Base-by-base conservation (phyloP, 2,329 filamentous ascomycete genomes). In the Colletotrichum sp. region DNA sequence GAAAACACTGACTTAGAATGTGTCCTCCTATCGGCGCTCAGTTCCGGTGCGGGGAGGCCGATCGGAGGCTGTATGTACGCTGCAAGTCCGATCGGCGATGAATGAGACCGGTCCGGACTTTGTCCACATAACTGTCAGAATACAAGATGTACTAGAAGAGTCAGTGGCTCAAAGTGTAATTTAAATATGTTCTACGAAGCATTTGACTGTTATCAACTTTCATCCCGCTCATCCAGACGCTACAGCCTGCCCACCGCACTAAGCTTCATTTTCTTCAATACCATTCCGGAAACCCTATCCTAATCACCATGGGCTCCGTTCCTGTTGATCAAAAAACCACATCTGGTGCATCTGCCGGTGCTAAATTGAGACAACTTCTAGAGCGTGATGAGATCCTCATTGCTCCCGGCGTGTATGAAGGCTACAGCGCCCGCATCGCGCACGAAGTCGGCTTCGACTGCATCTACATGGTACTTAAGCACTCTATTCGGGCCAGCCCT, bases 121-220 rank as follows among this genome's bases (percentile, higher is more conserved):
- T 13, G 2, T 48, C 10, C 1, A 48, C 10, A 2, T 48, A 48
- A 21, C 43, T 4, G 10, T 4, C n/a, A 21, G 10, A 13, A 13
- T 21, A 13, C 6, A 21, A 52, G 10, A 13, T 1, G 10, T 3
- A 21, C n/a, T 21, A 5, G 0, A 13, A 13, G 10, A 21, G 1
- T 52, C 10, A 8, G 2, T 52, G 10, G 10, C 43, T 52, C 43
- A 21, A 8, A 0, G 6, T 52, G 3, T 21, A 7, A 0, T 21
- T 52, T 13, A 8, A 13, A 52, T 3, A 12, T 5, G n/a, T 0
- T 21, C 10, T 21, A 52, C 10, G 13, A 48, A 48, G 2, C 5
- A 52, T 52, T 52, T 21, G n/a, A 48, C 10, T 48, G n/a, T 43
- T 2, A 48, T 21, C 9, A 48, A 21, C 6, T 4, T 48, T 48